Evolutionary conservation across 225 moss, liverwort and hornwort species (phyloP).

Genomic region (Marchantia paleacea): DNA sequence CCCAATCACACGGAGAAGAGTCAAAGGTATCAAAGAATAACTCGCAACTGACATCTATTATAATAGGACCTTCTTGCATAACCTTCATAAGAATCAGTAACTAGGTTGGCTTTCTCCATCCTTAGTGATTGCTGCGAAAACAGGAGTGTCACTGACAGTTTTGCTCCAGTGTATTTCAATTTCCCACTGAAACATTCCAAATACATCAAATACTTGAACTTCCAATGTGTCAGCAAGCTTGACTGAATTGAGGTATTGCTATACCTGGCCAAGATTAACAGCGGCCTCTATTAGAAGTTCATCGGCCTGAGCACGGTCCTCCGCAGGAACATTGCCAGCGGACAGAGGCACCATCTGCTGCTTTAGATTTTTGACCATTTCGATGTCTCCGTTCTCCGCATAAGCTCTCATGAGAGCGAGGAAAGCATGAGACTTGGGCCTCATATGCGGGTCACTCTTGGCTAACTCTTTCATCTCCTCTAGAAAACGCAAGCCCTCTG

Average conservation of each 20-base stretch:
- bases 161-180: background rate
- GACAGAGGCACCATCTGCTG: constrained; percentile 74
- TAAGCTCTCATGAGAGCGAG: constrained; percentile 93
- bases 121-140: background rate
- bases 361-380: constrained; percentile 59
- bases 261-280: constrained; percentile 75
- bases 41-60: no score
- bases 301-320: constrained; percentile 96
- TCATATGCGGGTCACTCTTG: constrained; percentile 55
- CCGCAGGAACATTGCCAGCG: constrained; percentile 75
- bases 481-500: constrained; percentile 60
- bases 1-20: no score
- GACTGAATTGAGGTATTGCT: background rate
- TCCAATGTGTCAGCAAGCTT: background rate
- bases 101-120: background rate
- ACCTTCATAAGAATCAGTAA: background rate
- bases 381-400: constrained; percentile 71
- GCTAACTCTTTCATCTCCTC: constrained; percentile 80
- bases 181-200: background rate
- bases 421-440: constrained; percentile 87
- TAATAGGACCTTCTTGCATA: no score
- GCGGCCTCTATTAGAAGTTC: constrained; percentile 92
- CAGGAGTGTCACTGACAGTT: background rate
- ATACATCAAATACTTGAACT: background rate
- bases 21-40: no score